Conservation (phyloP, 2,329 filamentous ascomycete genomes). For the Beauveria scarabaeidicola region DNA sequence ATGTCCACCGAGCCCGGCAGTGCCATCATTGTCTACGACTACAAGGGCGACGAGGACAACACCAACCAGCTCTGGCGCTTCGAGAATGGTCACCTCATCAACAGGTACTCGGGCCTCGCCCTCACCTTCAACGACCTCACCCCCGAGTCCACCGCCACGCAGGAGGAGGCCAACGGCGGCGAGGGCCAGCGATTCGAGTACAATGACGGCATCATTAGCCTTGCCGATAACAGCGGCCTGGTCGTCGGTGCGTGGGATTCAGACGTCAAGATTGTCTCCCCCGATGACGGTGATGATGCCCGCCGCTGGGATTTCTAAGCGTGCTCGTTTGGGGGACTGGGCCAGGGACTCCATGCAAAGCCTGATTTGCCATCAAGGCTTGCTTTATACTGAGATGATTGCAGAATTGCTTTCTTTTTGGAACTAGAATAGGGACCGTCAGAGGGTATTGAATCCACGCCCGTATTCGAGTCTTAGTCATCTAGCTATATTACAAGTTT, state of each 20-base stretch:
- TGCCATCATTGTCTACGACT: background rate
- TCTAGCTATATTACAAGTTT: no score
- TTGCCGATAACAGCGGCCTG: background rate
- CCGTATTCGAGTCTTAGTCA: no score
- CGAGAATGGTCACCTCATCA: background rate
- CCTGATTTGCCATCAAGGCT: background rate
- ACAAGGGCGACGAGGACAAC: background rate
- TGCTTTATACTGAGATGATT: background rate
- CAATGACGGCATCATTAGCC: background rate
- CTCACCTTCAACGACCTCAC: background rate
- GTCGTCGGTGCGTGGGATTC: background rate
- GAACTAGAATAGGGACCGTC: background rate
- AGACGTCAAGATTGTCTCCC: background rate
- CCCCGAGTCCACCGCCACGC: background rate
- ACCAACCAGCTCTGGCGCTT: background rate
- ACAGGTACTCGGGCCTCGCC: background rate
- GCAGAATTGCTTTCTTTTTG: background rate
- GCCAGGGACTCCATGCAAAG: background rate
- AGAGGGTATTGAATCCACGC: no score
- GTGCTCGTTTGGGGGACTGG: background rate
- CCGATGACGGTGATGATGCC: background rate
- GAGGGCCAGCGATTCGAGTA: background rate
- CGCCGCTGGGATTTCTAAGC: slow-evolving; percentile 1
- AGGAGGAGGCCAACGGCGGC: background rate
- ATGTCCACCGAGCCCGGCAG: background rate